Evolutionary conservation across 805 yeast genomes (phyloP).

Genomic region (Metschnikowia kofuensis): DNA sequence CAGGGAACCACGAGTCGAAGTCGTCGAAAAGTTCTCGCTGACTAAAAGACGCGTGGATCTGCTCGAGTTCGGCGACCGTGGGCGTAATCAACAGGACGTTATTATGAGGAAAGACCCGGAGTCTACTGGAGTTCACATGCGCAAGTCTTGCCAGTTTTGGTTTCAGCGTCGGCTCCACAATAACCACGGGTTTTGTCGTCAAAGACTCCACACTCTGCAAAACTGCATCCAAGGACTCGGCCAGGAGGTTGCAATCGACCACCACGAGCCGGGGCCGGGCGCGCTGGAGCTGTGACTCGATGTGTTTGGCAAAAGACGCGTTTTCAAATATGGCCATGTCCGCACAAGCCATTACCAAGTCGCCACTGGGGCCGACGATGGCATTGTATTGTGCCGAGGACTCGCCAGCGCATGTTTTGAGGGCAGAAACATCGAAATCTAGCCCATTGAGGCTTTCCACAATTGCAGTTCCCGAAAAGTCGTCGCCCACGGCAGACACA

Average conservation of each 20-base stretch:
- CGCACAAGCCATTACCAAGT: conserved; percentile 71
- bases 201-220: conserved; percentile 1
- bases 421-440: conserved; percentile 38
- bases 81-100: conserved; percentile 58
- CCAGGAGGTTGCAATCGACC: conserved; percentile 67
- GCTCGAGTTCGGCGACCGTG: conserved; percentile 57
- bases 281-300: neutral
- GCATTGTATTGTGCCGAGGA: conserved; percentile 73
- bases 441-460: conserved; percentile 22
- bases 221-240: conserved; percentile 30
- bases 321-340: conserved; percentile 65
- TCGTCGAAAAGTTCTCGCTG: conserved; percentile 44
- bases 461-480: conserved; percentile 47
- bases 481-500: conserved; percentile 62
- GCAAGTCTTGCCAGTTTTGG: conserved; percentile 56
- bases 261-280: conserved; percentile 50
- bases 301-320: conserved; percentile 29
- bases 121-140: conserved; percentile 20
- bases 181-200: conserved; percentile 27
- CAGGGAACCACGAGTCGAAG: conserved; percentile 69
- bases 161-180: conserved; percentile 77
- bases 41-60: conserved; percentile 51
- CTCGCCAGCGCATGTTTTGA: conserved; percentile 22
- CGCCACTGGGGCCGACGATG: conserved; percentile 60
- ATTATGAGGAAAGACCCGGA: conserved; percentile 49